Percentiles rank a stretch among this genome's conserved stretches.
These are phyloP conservation scores for Pyrenophora teres DNA, from an alignment of 2,329 filamentous ascomycete species.

Conservation along the genomic window DNA sequence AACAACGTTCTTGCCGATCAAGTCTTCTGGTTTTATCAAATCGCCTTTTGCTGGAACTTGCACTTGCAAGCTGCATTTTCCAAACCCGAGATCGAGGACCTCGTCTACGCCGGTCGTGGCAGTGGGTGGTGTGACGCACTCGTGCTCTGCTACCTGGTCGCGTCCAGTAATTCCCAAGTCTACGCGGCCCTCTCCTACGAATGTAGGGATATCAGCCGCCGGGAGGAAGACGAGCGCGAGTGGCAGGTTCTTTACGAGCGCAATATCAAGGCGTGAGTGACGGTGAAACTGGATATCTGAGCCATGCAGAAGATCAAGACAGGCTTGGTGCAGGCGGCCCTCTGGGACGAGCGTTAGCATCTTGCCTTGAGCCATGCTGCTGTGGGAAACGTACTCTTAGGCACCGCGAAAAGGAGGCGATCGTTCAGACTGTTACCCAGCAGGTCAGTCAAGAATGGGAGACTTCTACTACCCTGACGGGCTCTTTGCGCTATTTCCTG, in stretches of 20 bases:
- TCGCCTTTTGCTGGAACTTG: slow-evolving; percentile 88
- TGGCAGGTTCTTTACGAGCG: slow-evolving; percentile 93
- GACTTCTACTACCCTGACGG: slow-evolving; percentile 40
- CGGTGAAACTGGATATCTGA: slow-evolving; percentile 96
- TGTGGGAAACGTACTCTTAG: slow-evolving; percentile 75
- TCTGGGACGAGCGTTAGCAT: slow-evolving; percentile 59
- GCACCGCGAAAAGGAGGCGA: slow-evolving; percentile 93
- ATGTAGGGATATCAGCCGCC: slow-evolving; percentile 95
- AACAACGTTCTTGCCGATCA: slow-evolving; percentile 90
- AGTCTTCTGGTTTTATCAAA: slow-evolving; percentile 70
- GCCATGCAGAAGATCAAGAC: slow-evolving; percentile 87
- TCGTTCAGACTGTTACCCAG: slow-evolving; percentile 76
- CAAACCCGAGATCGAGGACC: slow-evolving; percentile 88
- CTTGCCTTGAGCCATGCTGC: not conserved
- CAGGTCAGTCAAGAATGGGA: slow-evolving; percentile 49
- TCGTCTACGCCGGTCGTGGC: slow-evolving; percentile 69
- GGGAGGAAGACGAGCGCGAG: slow-evolving; percentile 97
- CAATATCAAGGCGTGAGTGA: slow-evolving; percentile 94
- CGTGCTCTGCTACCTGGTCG: slow-evolving; percentile 92
- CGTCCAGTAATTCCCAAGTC: slow-evolving; percentile 93
- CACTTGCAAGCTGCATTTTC: slow-evolving; percentile 90
- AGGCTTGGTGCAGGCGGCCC: slow-evolving; percentile 86
- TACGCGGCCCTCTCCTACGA: slow-evolving; percentile 91
- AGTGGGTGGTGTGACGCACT: slow-evolving; percentile 61
- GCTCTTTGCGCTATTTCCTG: slow-evolving; percentile 28